phyloP scores from a whole-genome alignment of 148 eudicot species.

The Beta vulgaris region DNA sequence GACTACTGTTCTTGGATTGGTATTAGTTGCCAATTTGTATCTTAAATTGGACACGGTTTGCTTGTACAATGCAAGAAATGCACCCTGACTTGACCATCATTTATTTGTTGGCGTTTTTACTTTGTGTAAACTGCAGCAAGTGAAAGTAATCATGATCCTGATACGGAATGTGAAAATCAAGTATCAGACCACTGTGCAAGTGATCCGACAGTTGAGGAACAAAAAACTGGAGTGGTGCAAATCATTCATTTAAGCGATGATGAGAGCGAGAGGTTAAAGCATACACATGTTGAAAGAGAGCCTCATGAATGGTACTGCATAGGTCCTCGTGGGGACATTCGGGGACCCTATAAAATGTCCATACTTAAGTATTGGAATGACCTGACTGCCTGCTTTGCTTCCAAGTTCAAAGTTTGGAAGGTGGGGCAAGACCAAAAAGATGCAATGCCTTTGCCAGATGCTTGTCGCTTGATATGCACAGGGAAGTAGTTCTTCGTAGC shows the following conservation, averaged over 20 bases:
- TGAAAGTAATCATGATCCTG: neutral
- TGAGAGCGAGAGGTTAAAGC: neutral
- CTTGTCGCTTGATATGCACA: neutral
- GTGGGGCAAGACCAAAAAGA: constrained; percentile 21
- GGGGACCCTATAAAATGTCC: constrained; percentile 25
- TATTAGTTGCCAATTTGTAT: no score
- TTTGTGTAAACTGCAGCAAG: no score
- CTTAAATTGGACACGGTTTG: no score
- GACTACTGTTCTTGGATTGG: no score
- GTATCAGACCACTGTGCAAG: neutral
- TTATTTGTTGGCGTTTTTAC: no score
- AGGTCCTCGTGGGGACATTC: constrained; percentile 26
- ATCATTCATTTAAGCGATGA: constrained; percentile 20
- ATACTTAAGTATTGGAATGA: constrained; percentile 21
- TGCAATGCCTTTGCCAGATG: constrained; percentile 23
- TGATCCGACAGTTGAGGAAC: neutral
- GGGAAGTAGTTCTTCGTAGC: neutral
- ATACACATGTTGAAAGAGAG: neutral
- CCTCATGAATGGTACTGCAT: constrained; percentile 29
- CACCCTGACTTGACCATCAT: no score
- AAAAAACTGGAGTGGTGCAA: neutral
- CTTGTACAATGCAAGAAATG: no score
- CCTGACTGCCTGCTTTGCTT: neutral
- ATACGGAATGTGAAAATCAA: neutral
- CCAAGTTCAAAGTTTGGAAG: constrained; percentile 33